Conservation (phyloP, 169 alveolate genomes). For the Cardiosporidium cionae region DNA sequence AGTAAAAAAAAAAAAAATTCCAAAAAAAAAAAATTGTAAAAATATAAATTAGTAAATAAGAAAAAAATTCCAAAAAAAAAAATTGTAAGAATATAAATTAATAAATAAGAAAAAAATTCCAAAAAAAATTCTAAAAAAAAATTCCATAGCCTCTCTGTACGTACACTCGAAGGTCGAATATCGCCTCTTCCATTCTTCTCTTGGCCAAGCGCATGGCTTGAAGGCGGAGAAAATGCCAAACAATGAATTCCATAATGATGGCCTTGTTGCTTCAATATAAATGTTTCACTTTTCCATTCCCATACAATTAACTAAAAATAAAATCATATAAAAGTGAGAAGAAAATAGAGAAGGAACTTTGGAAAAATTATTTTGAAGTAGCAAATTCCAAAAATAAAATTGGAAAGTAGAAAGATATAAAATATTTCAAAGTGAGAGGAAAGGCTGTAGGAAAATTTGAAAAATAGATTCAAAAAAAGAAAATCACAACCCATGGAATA, state of each 20-base stretch:
- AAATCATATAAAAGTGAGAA: too few species aligned
- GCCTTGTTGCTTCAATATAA: constrained; percentile 89
- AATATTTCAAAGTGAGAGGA: not conserved
- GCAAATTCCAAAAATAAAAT: too few species aligned
- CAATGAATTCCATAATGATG: constrained; percentile 66
- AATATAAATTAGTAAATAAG: too few species aligned
- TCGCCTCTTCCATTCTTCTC: constrained; percentile 2
- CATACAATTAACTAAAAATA: constrained; percentile 81
- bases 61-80: too few species aligned
- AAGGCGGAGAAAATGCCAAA: constrained; percentile 36
- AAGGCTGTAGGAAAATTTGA: not conserved
- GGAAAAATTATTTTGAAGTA: too few species aligned
- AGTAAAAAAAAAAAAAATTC: too few species aligned
- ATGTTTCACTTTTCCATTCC: constrained; percentile 98
- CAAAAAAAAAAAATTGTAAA: too few species aligned
- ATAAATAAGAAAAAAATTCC: too few species aligned
- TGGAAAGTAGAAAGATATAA: not conserved
- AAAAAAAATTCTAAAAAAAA: not conserved
- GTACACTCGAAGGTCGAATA: not conserved
- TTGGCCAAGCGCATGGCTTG: constrained; percentile 15
- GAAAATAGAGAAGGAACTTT: too few species aligned
- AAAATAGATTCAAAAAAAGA: not conserved
- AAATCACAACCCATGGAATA: not conserved
- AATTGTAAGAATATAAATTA: too few species aligned
- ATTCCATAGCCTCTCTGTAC: too few species aligned